Evolutionary conservation across 208 protist genomes (phyloP).

Genomic region (Acanthamoeba quina): DNA sequence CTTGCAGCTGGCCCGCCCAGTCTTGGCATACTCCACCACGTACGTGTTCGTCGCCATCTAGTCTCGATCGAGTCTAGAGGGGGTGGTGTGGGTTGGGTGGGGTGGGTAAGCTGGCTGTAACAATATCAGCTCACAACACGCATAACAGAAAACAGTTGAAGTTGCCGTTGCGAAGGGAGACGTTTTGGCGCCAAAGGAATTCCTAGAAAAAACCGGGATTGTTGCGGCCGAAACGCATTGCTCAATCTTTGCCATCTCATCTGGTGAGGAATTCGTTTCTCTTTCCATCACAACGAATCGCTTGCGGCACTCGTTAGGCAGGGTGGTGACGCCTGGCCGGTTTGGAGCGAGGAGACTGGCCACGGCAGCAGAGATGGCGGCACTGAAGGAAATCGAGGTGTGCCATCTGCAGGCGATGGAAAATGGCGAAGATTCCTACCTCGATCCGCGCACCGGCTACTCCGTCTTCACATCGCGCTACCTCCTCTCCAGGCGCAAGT

Average conservation of each 20-base stretch:
- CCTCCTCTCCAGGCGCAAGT: neutral
- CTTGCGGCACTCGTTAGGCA: neutral
- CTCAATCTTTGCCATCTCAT: no score
- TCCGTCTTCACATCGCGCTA: neutral
- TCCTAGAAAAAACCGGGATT: neutral
- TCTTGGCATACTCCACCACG: conserved; percentile 16
- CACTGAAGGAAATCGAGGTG: conserved; percentile 21
- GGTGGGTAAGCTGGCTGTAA: neutral
- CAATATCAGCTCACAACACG: no score
- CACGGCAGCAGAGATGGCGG: neutral
- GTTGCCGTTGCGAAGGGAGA: neutral
- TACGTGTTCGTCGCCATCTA: conserved; percentile 22
- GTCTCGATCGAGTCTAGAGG: neutral
- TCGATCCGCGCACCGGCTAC: conserved; percentile 11
- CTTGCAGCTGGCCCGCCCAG: neutral
- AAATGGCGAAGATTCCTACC: neutral
- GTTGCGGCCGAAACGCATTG: neutral
- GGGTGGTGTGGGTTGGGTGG: neutral
- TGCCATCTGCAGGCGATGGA: neutral
- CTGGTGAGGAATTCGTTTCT: no score
- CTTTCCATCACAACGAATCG: neutral
- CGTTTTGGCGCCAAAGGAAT: neutral
- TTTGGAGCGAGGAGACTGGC: neutral
- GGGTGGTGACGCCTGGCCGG: neutral
- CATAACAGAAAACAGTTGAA: no score